phyloP scores from a whole-genome alignment of 805 yeast species.

The Candida ficus region DNA sequence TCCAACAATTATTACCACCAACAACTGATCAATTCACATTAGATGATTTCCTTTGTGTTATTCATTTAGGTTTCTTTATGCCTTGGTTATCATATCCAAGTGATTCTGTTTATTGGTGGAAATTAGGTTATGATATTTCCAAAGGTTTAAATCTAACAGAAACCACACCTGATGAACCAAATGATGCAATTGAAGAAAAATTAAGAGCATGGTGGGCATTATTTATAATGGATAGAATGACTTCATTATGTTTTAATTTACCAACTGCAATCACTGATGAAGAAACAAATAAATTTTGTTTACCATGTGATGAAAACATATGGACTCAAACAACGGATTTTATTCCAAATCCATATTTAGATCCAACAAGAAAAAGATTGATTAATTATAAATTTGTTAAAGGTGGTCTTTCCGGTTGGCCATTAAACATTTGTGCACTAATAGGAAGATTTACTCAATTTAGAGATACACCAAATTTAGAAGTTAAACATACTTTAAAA shows the following conservation, averaged over 20 bases:
- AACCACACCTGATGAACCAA: slow-evolving; percentile 13
- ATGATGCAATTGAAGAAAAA: slow-evolving; percentile 32
- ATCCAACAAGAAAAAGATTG: slow-evolving; percentile 24
- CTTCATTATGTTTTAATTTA: slow-evolving; percentile 32
- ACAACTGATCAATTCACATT: slow-evolving; percentile 8
- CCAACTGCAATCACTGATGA: slow-evolving; percentile 28
- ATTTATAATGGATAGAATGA: slow-evolving; percentile 34
- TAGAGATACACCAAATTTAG: slow-evolving; percentile 7
- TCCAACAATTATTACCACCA: slow-evolving; percentile 15
- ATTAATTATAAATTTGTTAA: slow-evolving; percentile 24
- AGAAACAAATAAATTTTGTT: slow-evolving; percentile 26
- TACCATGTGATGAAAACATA: slow-evolving; percentile 30
- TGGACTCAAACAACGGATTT: slow-evolving; percentile 26
- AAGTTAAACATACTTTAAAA: neutral
- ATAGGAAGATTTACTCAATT: slow-evolving; percentile 26
- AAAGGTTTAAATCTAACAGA: slow-evolving; percentile 6
- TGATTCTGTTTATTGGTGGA: slow-evolving; percentile 24
- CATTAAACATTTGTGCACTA: slow-evolving; percentile 30
- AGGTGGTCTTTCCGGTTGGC: slow-evolving; percentile 34
- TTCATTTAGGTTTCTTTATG: slow-evolving; percentile 22
- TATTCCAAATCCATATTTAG: slow-evolving; percentile 27
- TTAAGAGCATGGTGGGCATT: slow-evolving; percentile 38
- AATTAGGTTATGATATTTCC: slow-evolving; percentile 14
- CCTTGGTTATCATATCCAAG: slow-evolving; percentile 23
- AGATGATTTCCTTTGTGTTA: slow-evolving; percentile 19